Evolutionary conservation across 148 eudicot genomes (phyloP), one percentile per base, ranked within the genome.

Genomic region (Selenicereus undatus): DNA sequence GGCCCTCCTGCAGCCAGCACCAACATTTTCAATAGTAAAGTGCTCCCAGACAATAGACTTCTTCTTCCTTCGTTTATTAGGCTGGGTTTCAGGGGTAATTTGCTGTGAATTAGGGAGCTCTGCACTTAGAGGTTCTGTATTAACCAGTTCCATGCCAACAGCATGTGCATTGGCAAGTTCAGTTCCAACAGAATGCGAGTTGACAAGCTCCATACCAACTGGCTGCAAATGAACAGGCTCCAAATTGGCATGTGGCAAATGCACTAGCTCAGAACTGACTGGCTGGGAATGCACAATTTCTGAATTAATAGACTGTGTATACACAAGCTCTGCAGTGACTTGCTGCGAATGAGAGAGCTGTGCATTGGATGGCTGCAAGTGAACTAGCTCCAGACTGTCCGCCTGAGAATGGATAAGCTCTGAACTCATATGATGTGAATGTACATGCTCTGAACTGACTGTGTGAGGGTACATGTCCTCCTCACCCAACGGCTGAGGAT

Each of bases 41-140:
- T 89, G 88, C 45, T 92, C 90, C 96, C 96, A 92, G 30, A 92
- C 97, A 9, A 86, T 74, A 7, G 97, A 92, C 84, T 90, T 92
- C 87, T 89, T 92, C 79, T 89, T 90, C 75, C 91, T 79, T 30
- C 89, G 83, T 73, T 85, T 91, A 79, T 43, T 83, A 50, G 91
- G 91, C 71, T 73, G 90, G 43, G 83, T 70, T 52, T 87, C 89
- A 3, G 88, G 85, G 43, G 75, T 77, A 24, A 17, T 70, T 69
- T 62, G 79, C 36, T 66, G 82, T 71, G 91, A 26, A 71, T 56
- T 76, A 70, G 79, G 76, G 56, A 80, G 26, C 60, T 83, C 88
- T 17, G 72, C 54, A 71, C 75, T 74, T 30, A 83, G 82, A 32
- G 86, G 84, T 12, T 56, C 62, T 39, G 84, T 43, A 81, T 54